Percentiles rank a stretch among this genome's conserved stretches.
Conservation (phyloP, 305 asterid genomes). For the Ilex paraguariensis region DNA sequence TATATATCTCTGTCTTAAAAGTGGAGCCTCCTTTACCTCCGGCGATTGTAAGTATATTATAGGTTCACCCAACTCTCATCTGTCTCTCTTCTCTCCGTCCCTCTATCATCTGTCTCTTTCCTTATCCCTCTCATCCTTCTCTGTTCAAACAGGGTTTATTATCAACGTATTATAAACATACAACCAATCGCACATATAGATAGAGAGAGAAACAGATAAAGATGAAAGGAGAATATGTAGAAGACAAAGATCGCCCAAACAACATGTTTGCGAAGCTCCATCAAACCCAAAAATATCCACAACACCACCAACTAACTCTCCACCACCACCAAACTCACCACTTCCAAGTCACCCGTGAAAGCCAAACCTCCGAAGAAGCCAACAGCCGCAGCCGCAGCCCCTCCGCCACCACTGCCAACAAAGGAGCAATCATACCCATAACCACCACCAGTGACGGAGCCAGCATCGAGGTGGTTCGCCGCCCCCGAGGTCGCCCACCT, state of each 20-base stretch:
- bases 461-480: slow-evolving; percentile 55
- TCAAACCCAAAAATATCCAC: slow-evolving; percentile 24
- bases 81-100: neutral
- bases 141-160: no score
- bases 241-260: slow-evolving; percentile 18
- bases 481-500: slow-evolving; percentile 84
- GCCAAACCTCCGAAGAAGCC: slow-evolving; percentile 39
- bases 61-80: neutral
- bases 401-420: slow-evolving; percentile 15
- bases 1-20: neutral
- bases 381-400: slow-evolving; percentile 47
- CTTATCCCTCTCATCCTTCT: slow-evolving; percentile 3
- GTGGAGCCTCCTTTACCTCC: neutral
- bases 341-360: slow-evolving; percentile 15
- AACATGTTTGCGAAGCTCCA: slow-evolving; percentile 34
- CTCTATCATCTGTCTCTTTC: slow-evolving; percentile 4
- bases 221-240: slow-evolving; percentile 34
- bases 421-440: slow-evolving; percentile 5
- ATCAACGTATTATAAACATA: neutral
- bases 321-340: slow-evolving; percentile 18
- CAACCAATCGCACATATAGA: slow-evolving; percentile 3
- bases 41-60: neutral
- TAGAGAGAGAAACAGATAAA: neutral
- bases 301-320: neutral
- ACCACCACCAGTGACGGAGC: slow-evolving; percentile 46